A percentile compares a stretch with the other conserved stretches of the same genome.
Conservation (phyloP, 805 yeast species). For the Lipomyces chichibuensis region DNA sequence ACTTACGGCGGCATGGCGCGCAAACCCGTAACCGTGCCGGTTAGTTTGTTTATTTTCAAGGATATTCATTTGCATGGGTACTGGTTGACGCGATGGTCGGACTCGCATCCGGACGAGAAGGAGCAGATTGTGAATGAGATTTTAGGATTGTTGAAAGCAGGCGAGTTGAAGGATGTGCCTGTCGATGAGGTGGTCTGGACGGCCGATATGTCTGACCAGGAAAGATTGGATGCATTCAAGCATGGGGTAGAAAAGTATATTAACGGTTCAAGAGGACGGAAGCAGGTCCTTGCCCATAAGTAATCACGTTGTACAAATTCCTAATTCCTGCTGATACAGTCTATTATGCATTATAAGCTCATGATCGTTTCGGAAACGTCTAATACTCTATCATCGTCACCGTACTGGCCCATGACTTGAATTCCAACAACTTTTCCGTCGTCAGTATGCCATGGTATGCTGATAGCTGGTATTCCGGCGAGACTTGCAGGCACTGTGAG, state of each 20-base stretch:
- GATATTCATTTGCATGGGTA: slow-evolving; percentile 84
- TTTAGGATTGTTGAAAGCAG: slow-evolving; percentile 59
- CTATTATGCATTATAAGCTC: slow-evolving; percentile 6
- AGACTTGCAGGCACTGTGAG: slow-evolving; percentile 88
- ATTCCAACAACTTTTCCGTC: slow-evolving; percentile 57
- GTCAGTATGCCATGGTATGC: slow-evolving; percentile 59
- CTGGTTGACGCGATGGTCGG: slow-evolving; percentile 81
- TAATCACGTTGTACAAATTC: slow-evolving; percentile 20
- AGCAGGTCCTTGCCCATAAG: slow-evolving; percentile 49
- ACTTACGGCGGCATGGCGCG: slow-evolving; percentile 98
- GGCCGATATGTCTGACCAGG: slow-evolving; percentile 48
- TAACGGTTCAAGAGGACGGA: slow-evolving; percentile 46
- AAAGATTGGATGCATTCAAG: slow-evolving; percentile 50
- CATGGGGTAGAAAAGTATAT: slow-evolving; percentile 50
- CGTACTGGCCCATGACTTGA: slow-evolving; percentile 84
- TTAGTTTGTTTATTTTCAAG: slow-evolving; percentile 86
- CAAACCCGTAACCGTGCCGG: slow-evolving; percentile 91
- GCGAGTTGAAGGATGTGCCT: slow-evolving; percentile 57
- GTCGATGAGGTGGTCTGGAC: slow-evolving; percentile 48
- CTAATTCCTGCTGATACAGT: neutral
- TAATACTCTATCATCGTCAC: slow-evolving; percentile 71
- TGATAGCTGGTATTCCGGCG: slow-evolving; percentile 86
- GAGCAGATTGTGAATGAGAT: slow-evolving; percentile 58
- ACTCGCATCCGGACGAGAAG: slow-evolving; percentile 62
- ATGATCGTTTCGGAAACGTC: slow-evolving; percentile 44